Evolutionary conservation across 1,139 yeast species (phyloP), one percentile per base, ranked within the genome.

Genomic region (Magnusiomyces tetraspermus): DNA sequence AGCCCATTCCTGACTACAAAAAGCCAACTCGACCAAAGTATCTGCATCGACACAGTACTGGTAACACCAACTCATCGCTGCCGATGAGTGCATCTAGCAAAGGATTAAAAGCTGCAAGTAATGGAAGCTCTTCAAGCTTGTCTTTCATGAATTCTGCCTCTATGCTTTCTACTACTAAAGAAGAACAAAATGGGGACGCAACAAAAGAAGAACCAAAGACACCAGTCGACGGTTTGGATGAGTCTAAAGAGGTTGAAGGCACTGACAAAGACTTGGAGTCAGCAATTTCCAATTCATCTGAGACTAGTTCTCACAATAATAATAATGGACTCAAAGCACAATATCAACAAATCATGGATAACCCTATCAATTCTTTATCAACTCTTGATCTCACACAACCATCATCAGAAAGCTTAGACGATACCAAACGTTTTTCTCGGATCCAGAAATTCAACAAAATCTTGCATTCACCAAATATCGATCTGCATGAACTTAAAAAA

Each of bases 381-480:
- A 51, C 55, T 11, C 50, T 54, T 33, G 30, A 51, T 10, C 24
- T 49, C 21, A 43, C 36, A 17, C 8, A 8, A 8, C 36, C 38
- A 5, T 28, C 47, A 13, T 6, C 21, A n/a, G 36, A 26, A 6
- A 44, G 47, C 21, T 19, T 73, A 59, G 80, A 76, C 58, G 64
- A 82, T 55, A 83, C 78, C 60, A 80, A 84, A 40, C 67, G 78
- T 42, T 75, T 80, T 51, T 73, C 82, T 22, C 77, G 88, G 55
- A 83, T 82, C 61, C 72, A 77, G 48, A 83, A 81, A 64, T 88
- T 89, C 67, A 81, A 80, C 53, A 75, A 75, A 42, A 74, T 87
- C 2, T 69, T 92, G 47, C 75, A 79, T 17, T 77, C 78, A 37
- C 78, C 80, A 22, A 77, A 78, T 42, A 82, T 90, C 41, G 84